Evolutionary conservation across 179 eudicot species (phyloP), one percentile per base, ranked within the genome.

Genomic region (Silene coronaria): DNA sequence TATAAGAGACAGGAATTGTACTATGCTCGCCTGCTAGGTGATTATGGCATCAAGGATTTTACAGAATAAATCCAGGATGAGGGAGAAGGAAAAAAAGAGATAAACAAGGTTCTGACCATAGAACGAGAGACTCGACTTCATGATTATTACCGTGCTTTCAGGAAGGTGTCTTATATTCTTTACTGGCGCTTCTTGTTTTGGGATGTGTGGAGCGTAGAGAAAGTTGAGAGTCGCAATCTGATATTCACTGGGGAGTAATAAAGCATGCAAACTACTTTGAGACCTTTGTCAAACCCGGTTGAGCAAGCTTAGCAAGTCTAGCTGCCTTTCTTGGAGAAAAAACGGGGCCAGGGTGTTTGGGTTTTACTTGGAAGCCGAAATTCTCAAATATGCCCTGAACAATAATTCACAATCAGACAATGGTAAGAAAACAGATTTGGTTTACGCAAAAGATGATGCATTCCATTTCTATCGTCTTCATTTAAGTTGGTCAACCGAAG

Each of bases 371-470:
- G 72, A 68, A 68, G 28, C 96, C 90, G 58, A 76, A 87, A 45
- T 80, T 84, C 83, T 80, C 68, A 82, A 88, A 91, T 66, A 92
- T 36, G 38, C 87, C 94, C 97, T 92, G 86, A 72, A 77, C n/a
- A 9, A 13, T 38, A 38, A 75, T 58, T 27, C 51, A 73, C 38
- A 34, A 48, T 67, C 10, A 67, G 71, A 67, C 71, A 36, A 17
- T 36, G 8, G 6, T 9, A 36, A 16, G 26, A 19, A n/a, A 30
- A 45, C 6, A 64, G 21, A 42, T 71, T 71, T 42, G 14, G 30
- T 19, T 22, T 17, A 59, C 4, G 17, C 1, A 70, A 61, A 61
- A 13, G 5, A 61, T 61, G 2, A 3, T 6, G 1, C 57, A 51
- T 51, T 17, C 57, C 6, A 53, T 17, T 5, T 53, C 8, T 14